Percentiles rank a stretch among this genome's conserved stretches.
Evolutionary conservation across 306 rosid species (phyloP).

Genomic region (Prunus padus): DNA sequence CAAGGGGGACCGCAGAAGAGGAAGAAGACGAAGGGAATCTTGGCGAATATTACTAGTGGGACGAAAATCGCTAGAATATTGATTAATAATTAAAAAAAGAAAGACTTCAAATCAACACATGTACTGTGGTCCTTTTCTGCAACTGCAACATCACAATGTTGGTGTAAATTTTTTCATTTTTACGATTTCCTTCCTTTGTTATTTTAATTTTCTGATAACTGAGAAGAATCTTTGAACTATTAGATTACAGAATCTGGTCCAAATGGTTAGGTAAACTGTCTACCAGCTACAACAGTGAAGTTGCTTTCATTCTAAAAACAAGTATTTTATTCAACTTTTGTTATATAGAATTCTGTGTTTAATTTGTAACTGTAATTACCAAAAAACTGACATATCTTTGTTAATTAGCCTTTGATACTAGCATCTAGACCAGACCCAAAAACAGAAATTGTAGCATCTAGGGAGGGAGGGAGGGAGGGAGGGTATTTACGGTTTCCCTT

Average conservation of each 20-base stretch:
- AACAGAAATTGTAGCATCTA: no score
- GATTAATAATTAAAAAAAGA: no score
- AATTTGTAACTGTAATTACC: slow-evolving; percentile 14
- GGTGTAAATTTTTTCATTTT: no score
- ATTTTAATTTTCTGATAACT: no score
- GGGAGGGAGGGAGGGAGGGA: no score
- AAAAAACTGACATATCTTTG: neutral
- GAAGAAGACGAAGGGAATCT: no score
- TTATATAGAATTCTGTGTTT: slow-evolving; percentile 1
- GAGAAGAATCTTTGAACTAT: slow-evolving; percentile 20
- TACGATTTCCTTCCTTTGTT: neutral
- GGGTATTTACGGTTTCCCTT: neutral
- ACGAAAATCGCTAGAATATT: no score
- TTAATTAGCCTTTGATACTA: neutral
- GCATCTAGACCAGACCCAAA: neutral
- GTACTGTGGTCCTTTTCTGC: no score
- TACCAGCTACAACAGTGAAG: neutral
- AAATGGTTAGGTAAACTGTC: slow-evolving; percentile 33
- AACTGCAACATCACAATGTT: no score
- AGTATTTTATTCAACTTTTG: neutral
- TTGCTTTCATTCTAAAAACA: neutral
- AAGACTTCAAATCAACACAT: no score
- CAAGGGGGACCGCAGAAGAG: no score
- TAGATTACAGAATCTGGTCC: slow-evolving; percentile 28
- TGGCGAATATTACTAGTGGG: no score